phyloP scores from a whole-genome alignment of 768 basidiomycete species.

The Mycena epipterygia region DNA sequence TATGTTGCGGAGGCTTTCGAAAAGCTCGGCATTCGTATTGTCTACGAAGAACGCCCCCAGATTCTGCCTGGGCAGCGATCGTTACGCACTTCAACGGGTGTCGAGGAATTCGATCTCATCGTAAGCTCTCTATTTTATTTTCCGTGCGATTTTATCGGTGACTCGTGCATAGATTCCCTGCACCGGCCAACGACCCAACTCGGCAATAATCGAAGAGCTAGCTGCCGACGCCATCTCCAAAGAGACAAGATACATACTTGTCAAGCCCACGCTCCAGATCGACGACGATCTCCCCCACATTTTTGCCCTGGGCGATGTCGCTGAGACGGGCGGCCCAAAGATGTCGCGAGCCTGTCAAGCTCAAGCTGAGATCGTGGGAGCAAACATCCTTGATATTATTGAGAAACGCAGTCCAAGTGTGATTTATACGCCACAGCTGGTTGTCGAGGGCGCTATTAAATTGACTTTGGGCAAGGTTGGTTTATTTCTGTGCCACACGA shows the following conservation, averaged over 20 bases:
- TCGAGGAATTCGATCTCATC: conserved; percentile 15
- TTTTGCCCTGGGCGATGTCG: conserved; percentile 19
- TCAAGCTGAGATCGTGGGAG: conserved; percentile 8
- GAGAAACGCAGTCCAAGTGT: neutral
- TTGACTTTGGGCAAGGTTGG: conserved; percentile 10
- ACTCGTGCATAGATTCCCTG: conserved; percentile 5
- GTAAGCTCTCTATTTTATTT: neutral
- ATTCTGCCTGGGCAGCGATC: neutral
- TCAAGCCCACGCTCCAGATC: conserved; percentile 15
- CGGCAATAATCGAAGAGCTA: neutral
- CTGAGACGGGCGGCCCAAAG: conserved; percentile 4
- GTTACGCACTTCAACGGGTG: neutral
- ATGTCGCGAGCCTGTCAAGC: neutral
- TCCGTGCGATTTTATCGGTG: neutral
- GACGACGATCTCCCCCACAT: neutral
- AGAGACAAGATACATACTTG: conserved; percentile 3
- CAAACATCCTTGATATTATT: conserved; percentile 4
- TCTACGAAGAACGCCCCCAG: conserved; percentile 2
- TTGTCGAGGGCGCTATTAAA: conserved; percentile 19
- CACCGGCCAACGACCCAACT: conserved; percentile 17
- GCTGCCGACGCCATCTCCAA: conserved; percentile 13
- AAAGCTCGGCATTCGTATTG: neutral
- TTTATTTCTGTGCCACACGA: neutral
- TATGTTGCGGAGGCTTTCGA: neutral
- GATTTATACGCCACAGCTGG: neutral